Conservation (phyloP, 345 rosid genomes). For the Reutealis trisperma region DNA sequence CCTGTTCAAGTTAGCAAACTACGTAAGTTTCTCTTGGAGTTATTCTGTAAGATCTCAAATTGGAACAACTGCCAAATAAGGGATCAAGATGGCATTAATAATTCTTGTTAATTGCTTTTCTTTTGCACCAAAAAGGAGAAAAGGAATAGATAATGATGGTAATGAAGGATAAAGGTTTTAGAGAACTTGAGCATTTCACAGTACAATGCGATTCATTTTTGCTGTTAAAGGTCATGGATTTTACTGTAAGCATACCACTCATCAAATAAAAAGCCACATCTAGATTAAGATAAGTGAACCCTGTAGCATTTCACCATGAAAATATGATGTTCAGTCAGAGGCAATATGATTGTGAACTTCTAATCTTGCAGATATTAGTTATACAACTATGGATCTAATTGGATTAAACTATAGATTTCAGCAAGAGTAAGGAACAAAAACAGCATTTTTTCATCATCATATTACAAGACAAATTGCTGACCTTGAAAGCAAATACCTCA, state of each 20-base stretch:
- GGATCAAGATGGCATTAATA: background rate
- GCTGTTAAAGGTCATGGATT: background rate
- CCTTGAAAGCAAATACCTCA: background rate
- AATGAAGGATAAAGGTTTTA: background rate
- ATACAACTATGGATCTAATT: background rate
- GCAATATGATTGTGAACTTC: background rate
- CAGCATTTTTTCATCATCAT: background rate
- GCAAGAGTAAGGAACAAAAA: background rate
- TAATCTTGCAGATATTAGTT: background rate
- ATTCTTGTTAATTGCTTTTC: background rate
- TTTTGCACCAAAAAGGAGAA: background rate
- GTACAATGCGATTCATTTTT: background rate
- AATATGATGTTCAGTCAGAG: background rate
- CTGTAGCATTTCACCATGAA: background rate
- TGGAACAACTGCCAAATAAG: background rate
- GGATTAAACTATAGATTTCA: background rate
- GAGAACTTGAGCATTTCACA: too few relatives aligned
- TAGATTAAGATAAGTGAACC: background rate
- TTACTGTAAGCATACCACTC: background rate
- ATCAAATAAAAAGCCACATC: background rate
- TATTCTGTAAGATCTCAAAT: constrained; percentile 8
- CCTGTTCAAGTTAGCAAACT: constrained; percentile 51
- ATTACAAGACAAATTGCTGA: background rate
- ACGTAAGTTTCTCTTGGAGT: constrained; percentile 16
- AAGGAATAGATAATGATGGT: background rate